Base-by-base conservation (phyloP, 2,329 filamentous ascomycete genomes). In the Trichoderma asperellum region DNA sequence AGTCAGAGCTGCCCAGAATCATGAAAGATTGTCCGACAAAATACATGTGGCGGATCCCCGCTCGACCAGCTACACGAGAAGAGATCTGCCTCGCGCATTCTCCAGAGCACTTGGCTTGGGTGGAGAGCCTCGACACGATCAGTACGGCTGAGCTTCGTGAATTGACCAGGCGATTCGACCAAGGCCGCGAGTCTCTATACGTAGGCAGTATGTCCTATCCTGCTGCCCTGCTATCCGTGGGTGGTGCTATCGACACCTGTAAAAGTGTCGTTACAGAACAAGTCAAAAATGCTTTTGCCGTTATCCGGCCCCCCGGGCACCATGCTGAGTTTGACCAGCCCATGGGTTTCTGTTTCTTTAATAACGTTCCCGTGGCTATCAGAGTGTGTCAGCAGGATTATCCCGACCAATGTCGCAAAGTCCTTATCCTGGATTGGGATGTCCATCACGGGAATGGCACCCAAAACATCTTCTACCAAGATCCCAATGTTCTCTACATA, bases 271-370 rank as follows among this genome's bases (percentile, higher is more conserved):
- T 96, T 29, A 86, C 87, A 2, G 91, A 92, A 4, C 87, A 89
- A 69, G 92, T 97, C 64, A 97, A 96, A 79, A 99, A 99, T 76
- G 94, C 93, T 0, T 96, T 99, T 77, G 96, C 96, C 1, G 91
- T 99, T 47, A 97, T 99, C 75, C 89, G 96, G 16, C 96, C 96
- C 2, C 96, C 96, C 0, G 96, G 96, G 0, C 96, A 99, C 76
- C 96, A 99, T 79, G 96, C 96, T 0, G 96, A 99, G 77, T 90
- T 89, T 69, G 87, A 96, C 75, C 85, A 89, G 43, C 88, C 95
- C 0, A 96, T 97, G 86, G 96, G 96, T 0, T 99, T 99, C 77
- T 99, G 96, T 78, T 88, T 98, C 70, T 98, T 98, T 83, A 97
- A 99, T 82, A 99, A 99, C 76, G 96, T 98, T 3, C 94, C 93